Conservation (phyloP, 176 grass and related monocot species). For the Oryza punctata region DNA sequence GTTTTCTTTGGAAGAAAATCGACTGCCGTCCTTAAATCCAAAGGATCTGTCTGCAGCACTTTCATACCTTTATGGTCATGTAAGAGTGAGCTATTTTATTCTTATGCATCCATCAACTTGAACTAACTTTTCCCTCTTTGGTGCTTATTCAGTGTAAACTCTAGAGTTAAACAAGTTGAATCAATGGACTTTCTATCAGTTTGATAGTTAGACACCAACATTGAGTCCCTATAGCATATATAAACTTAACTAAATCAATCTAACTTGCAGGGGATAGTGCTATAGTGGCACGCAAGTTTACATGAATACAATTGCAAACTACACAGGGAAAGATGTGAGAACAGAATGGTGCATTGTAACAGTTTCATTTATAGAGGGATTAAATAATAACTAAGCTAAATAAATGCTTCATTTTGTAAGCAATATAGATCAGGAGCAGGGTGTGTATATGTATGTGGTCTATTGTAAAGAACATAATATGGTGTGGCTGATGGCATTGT, state of each 20-base stretch:
- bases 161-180: too few relatives aligned
- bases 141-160: too few relatives aligned
- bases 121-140: neutral
- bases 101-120: slow-evolving; percentile 5
- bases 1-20: neutral
- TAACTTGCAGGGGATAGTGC: neutral
- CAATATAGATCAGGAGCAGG: neutral
- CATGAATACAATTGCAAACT: neutral
- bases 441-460: neutral
- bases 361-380: neutral
- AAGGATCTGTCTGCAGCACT: slow-evolving; percentile 5
- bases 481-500: neutral
- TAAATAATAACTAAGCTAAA: neutral
- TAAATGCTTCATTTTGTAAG: neutral
- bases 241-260: neutral
- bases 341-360: neutral
- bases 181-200: neutral
- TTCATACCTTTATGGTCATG: neutral
- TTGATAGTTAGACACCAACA: slow-evolving; percentile 24
- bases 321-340: neutral
- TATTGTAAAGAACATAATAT: neutral
- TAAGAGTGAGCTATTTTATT: neutral
- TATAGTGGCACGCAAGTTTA: neutral
- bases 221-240: neutral
- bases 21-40: neutral